Conservation (phyloP, 306 rosid genomes). For the Glycyrrhiza uralensis region DNA sequence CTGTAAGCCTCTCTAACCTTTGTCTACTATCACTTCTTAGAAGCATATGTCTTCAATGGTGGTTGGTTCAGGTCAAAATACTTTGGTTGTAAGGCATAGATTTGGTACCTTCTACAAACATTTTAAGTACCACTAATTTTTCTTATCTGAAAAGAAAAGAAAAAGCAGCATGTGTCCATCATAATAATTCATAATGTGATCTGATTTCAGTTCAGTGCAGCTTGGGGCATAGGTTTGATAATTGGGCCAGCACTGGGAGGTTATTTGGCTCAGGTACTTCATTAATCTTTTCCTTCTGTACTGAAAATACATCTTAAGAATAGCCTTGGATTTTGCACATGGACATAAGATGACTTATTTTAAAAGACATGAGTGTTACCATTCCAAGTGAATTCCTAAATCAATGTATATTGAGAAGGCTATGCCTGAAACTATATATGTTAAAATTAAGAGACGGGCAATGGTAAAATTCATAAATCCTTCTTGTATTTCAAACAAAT, state of each 20-base stretch:
- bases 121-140: neutral
- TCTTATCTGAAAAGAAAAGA: neutral
- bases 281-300: neutral
- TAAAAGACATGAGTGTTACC: too few species aligned
- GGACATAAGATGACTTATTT: neutral
- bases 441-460: neutral
- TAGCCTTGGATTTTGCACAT: neutral
- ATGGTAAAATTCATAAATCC: neutral
- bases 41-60: neutral
- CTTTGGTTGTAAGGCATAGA: neutral
- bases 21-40: neutral
- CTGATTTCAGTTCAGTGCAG: conserved; percentile 60
- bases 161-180: neutral
- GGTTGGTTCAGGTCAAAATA: neutral
- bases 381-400: too few species aligned
- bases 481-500: neutral
- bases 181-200: conserved; percentile 10
- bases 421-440: neutral
- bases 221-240: conserved; percentile 77
- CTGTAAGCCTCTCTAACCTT: conserved; percentile 40
- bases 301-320: neutral
- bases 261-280: conserved; percentile 72
- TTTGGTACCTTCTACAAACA: conserved; percentile 48
- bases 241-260: conserved; percentile 94
- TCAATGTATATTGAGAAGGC: too few species aligned